These are phyloP conservation scores for Tritrichomonas foetus DNA, from an alignment of 208 protist genomes.

Conservation along the genomic window DNA sequence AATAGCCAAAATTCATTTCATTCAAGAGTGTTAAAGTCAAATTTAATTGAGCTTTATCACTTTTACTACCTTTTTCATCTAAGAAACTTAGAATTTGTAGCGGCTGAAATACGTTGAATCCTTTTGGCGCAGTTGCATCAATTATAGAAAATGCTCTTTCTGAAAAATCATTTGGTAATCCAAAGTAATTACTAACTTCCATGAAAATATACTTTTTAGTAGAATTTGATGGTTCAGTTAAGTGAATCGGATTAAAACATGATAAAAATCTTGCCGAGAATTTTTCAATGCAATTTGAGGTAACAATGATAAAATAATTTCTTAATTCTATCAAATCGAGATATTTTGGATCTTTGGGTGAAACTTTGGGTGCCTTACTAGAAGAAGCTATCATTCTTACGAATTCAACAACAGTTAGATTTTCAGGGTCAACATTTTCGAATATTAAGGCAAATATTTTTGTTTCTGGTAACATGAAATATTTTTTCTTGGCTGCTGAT, in stretches of 20 bases:
- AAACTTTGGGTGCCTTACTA: too few species aligned
- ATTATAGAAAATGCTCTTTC: not conserved
- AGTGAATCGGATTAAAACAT: not conserved
- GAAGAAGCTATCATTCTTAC: not conserved
- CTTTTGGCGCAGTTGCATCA: not conserved
- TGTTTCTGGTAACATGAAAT: not conserved
- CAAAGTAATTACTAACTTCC: not conserved
- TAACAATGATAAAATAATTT: not conserved
- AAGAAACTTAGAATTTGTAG: not conserved
- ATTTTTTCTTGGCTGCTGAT: not conserved
- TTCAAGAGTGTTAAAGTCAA: not conserved
- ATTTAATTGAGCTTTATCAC: not conserved
- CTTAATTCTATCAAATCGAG: not conserved
- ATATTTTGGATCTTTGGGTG: not conserved
- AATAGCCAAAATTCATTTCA: not conserved
- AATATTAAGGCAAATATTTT: not conserved
- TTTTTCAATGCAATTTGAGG: not conserved
- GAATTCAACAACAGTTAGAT: conserved; percentile 13
- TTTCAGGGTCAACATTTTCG: not conserved
- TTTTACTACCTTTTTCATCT: not conserved
- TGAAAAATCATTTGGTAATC: not conserved
- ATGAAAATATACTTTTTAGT: not conserved
- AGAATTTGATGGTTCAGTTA: not conserved
- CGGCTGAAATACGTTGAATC: not conserved
- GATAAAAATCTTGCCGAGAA: not conserved